Evolutionary conservation across 768 basidiomycete genomes (phyloP).

Genomic region (Suillus clintonianus): DNA sequence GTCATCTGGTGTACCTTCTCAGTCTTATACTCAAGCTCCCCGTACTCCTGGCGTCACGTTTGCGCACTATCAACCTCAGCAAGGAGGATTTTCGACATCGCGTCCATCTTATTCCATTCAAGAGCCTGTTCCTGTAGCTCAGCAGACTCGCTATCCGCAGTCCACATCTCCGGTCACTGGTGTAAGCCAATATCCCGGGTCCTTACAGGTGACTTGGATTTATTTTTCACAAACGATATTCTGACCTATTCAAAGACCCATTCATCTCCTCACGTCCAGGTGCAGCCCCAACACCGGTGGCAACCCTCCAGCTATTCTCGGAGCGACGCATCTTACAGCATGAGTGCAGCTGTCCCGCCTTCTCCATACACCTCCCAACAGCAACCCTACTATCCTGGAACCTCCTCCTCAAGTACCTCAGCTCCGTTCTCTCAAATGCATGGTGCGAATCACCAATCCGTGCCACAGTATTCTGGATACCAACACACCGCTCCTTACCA

Average conservation of each 20-base stretch:
- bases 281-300: slow-evolving; percentile 21
- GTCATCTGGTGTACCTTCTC: slow-evolving; percentile 13
- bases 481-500: slow-evolving; percentile 32
- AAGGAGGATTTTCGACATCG: slow-evolving; percentile 37
- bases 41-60: slow-evolving; percentile 32
- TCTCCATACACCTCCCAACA: slow-evolving; percentile 19
- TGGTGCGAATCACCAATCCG: slow-evolving; percentile 15
- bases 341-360: slow-evolving; percentile 15
- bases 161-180: slow-evolving; percentile 15
- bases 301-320: slow-evolving; percentile 25
- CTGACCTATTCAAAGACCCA: slow-evolving; percentile 15
- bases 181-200: slow-evolving; percentile 24
- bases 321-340: slow-evolving; percentile 16
- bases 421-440: slow-evolving; percentile 29
- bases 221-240: not conserved
- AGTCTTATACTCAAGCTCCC: slow-evolving; percentile 18
- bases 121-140: slow-evolving; percentile 16
- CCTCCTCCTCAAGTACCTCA: slow-evolving; percentile 17
- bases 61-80: slow-evolving; percentile 40
- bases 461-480: slow-evolving; percentile 25
- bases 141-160: slow-evolving; percentile 19
- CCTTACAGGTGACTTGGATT: slow-evolving; percentile 21
- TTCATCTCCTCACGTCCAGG: slow-evolving; percentile 16
- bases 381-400: slow-evolving; percentile 28
- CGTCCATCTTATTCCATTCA: slow-evolving; percentile 29